Percentiles rank a stretch among this genome's conserved stretches.
phyloP scores from a whole-genome alignment of 2,329 filamentous ascomycete species.

The Helotiales sp. region DNA sequence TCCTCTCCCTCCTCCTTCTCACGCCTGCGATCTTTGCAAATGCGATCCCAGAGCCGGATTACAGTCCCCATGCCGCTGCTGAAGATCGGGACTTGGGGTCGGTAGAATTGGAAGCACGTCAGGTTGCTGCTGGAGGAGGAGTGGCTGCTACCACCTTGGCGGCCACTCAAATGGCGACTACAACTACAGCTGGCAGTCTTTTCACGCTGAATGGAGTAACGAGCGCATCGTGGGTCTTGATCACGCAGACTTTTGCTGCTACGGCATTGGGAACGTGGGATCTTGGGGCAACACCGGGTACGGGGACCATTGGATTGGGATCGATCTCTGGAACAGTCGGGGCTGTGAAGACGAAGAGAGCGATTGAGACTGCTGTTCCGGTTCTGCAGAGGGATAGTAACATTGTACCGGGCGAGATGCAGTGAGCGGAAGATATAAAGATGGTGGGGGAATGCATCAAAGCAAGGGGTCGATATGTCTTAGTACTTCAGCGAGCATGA shows the following conservation, averaged over 20 bases:
- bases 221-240: conserved; percentile 18
- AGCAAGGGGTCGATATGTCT: not conserved
- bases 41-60: not conserved
- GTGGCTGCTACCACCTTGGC: conserved; percentile 7
- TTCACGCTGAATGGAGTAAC: conserved; percentile 22
- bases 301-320: conserved; percentile 31
- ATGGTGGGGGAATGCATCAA: not conserved
- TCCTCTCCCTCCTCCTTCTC: not conserved
- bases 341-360: conserved; percentile 10
- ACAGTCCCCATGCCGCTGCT: not conserved
- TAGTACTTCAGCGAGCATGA: not conserved
- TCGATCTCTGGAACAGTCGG: conserved; percentile 24
- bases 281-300: conserved; percentile 26
- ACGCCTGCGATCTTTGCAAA: not conserved
- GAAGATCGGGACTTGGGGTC: not conserved
- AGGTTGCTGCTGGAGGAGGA: conserved; percentile 16
- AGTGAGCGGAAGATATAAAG: not conserved
- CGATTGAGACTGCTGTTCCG: conserved; percentile 5
- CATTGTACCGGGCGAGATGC: not conserved
- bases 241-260: conserved; percentile 33
- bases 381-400: not conserved
- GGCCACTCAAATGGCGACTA: conserved; percentile 22
- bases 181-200: conserved; percentile 17
- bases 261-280: conserved; percentile 33
- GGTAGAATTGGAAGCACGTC: not conserved